Base-by-base conservation (phyloP, 2,329 filamentous ascomycete genomes). In the Penicillium sp. region DNA sequence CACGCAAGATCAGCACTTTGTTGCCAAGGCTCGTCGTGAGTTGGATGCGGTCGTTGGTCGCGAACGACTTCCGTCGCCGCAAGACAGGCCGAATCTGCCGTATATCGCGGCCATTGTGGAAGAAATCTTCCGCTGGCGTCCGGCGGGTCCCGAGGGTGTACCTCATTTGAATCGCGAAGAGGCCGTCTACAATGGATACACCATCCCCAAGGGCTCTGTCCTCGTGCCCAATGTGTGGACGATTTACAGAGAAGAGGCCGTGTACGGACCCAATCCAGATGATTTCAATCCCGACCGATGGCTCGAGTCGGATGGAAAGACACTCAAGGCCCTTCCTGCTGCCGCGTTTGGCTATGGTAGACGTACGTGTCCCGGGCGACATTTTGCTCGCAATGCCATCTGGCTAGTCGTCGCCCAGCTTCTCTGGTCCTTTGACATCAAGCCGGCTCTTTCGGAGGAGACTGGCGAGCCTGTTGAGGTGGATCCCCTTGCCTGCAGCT, bases 201-300 rank as follows among this genome's bases (percentile, higher is more conserved):
- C 51, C 33, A 68, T 71, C 24, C 67, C 68, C 12, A 62, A 62
- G 36, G 61, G 59, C 18, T 64, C 67, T 6, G 57, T 62, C 3
- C 36, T 69, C 9, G 26, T 59, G 8, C 44, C 48, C 8, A 64
- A 58, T n/a, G 36, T 43, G 24, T 57, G 56, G 49, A 39, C 43
- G 25, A 49, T 49, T 26, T 33, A 18, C n/a, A 13, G 43, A 4
- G 49, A 58, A n/a, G 49, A 56, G 33, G 27, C 49, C 24, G 28
- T 48, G 6, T 48, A 46, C 27, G 54, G 54, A 35, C 37, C 56
- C 1, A 33, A 51, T 5, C 46, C 53, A 5, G 48, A 59, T 29
- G 32, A 46, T 9, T 59, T 57, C 43, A 46, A 42, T 12, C 50
- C 48, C 2, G 50, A 53, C 24, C 50, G 48, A 18, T 53, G 48